A percentile compares a stretch with the other conserved stretches of the same genome.
Conservation (phyloP, 352 stramenopile genomes). For the Phytophthora kernoviae region DNA sequence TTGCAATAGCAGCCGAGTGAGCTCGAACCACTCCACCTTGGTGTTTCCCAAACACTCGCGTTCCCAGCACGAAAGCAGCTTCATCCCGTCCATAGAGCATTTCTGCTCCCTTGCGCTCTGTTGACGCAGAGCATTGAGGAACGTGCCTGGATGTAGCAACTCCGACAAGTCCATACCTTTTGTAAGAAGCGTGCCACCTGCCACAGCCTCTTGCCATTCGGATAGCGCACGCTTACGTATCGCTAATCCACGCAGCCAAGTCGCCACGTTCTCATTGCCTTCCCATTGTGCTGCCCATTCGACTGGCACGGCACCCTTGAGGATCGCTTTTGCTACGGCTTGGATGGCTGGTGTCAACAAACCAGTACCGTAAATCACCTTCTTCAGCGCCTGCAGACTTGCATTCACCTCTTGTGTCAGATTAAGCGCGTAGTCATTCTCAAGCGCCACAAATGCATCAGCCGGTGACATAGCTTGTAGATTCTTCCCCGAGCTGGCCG, state of each 20-base stretch:
- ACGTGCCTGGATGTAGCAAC: constrained; percentile 93
- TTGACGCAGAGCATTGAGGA: constrained; percentile 94
- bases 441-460: constrained; percentile 90
- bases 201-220: constrained; percentile 81
- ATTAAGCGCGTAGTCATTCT: constrained; percentile 85
- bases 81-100: constrained; percentile 91
- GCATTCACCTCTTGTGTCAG: constrained; percentile 75
- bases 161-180: constrained; percentile 89
- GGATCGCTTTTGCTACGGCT: constrained; percentile 69
- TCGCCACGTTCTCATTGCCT: constrained; percentile 64
- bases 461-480: constrained; percentile 69
- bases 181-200: constrained; percentile 67
- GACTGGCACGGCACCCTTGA: constrained; percentile 70
- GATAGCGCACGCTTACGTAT: constrained; percentile 80
- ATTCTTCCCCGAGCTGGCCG: constrained; percentile 35
- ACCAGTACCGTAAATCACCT: constrained; percentile 91
- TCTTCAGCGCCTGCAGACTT: constrained; percentile 78
- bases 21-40: constrained; percentile 80
- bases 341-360: constrained; percentile 92
- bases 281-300: constrained; percentile 89
- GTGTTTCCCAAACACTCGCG: constrained; percentile 58
- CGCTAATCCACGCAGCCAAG: constrained; percentile 86
- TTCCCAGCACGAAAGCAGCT: constrained; percentile 90
- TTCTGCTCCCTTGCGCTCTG: constrained; percentile 86
- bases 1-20: constrained; percentile 84